phyloP scores from a whole-genome alignment of 108 stramenopile species.

The Nitzschia sp. region DNA sequence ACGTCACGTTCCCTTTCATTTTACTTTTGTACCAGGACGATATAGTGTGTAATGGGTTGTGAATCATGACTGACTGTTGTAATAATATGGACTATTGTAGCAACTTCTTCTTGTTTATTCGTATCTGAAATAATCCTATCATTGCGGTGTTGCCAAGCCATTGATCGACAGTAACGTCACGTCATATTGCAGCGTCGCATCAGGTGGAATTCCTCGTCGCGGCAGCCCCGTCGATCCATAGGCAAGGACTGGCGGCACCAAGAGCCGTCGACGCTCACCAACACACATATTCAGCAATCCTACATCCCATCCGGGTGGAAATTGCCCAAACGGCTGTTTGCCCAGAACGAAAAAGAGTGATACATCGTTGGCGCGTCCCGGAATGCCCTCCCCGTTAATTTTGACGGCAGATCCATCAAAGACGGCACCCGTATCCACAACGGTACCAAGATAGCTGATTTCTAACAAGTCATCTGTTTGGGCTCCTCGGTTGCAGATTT shows the following conservation, averaged over 20 bases:
- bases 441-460: constrained; percentile 72
- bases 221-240: constrained; percentile 78
- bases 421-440: constrained; percentile 69
- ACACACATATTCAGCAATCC: constrained; percentile 67
- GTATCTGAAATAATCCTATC: too few relatives aligned
- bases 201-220: constrained; percentile 74
- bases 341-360: constrained; percentile 82
- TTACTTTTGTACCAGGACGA: too few relatives aligned
- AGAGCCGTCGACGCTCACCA: constrained; percentile 75
- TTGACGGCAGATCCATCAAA: constrained; percentile 83
- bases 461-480: constrained; percentile 76
- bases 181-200: constrained; percentile 85
- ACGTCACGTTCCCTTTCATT: too few relatives aligned
- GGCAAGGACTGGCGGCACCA: constrained; percentile 81
- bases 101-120: too few relatives aligned
- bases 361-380: constrained; percentile 84
- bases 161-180: constrained; percentile 80
- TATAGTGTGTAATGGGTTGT: too few relatives aligned
- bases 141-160: constrained; percentile 80
- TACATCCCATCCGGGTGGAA: constrained; percentile 89
- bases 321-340: constrained; percentile 88
- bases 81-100: too few relatives aligned
- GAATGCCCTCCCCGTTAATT: constrained; percentile 74
- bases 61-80: too few relatives aligned
- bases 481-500: constrained; percentile 67